These are phyloP conservation scores for Abortiporus biennis DNA, from an alignment of 1,284 basidiomycete species.

Conservation along the genomic window DNA sequence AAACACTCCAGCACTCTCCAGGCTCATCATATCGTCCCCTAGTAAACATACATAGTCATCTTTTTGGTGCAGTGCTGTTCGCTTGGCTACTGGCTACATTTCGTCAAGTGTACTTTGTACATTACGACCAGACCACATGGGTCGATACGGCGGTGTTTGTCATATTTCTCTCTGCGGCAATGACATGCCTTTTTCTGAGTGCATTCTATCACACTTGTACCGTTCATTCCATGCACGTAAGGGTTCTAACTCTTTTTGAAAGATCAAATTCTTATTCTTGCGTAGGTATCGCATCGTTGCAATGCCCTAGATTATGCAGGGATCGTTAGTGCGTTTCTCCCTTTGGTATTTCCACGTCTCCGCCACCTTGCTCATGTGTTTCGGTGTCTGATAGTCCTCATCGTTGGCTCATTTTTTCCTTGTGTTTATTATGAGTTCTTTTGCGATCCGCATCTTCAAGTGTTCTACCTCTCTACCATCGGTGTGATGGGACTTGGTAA, in stretches of 20 bases:
- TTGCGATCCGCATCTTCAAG: conserved; percentile 49
- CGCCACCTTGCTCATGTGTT: conserved; percentile 4
- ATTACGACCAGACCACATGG: conserved; percentile 49
- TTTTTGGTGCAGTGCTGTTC: conserved; percentile 73
- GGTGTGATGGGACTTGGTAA: conserved; percentile 55
- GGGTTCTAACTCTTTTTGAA: conserved; percentile 8
- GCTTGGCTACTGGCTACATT: conserved; percentile 51
- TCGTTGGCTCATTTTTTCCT: conserved; percentile 79
- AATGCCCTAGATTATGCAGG: conserved; percentile 69
- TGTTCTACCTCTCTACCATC: conserved; percentile 50
- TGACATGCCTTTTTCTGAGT: conserved; percentile 72
- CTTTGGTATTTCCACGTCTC: not conserved
- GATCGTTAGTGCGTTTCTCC: conserved; percentile 43
- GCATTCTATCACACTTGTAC: conserved; percentile 74
- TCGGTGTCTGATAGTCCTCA: conserved; percentile 40
- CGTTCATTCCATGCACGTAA: conserved; percentile 68
- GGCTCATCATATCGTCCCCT: conserved; percentile 2
- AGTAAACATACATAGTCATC: conserved; percentile 91
- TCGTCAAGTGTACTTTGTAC: conserved; percentile 40
- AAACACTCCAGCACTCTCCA: conserved; percentile 1
- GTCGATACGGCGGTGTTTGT: conserved; percentile 60
- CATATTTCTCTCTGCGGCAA: conserved; percentile 68
- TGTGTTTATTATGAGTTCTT: conserved; percentile 71
- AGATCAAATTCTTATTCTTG: not conserved
- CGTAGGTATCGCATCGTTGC: conserved; percentile 26